phyloP scores from a whole-genome alignment of 345 rosid species.

The Dimocarpus longan region DNA sequence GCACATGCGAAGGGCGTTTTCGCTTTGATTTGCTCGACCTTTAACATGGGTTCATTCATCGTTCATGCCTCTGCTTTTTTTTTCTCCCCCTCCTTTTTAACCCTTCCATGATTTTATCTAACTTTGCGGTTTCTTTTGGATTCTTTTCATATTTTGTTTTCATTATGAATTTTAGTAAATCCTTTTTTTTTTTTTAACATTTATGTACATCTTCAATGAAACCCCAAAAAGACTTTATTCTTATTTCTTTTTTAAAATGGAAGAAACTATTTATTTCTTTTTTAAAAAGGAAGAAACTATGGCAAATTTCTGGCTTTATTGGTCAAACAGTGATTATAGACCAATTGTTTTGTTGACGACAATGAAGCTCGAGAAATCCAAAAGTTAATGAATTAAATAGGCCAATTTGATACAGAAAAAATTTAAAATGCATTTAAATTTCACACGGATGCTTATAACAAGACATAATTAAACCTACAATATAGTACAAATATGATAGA shows the following conservation, averaged over 20 bases:
- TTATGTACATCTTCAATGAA: not conserved
- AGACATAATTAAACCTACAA: not conserved
- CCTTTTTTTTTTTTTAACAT: not conserved
- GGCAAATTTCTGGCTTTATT: not conserved
- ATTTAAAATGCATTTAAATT: not conserved
- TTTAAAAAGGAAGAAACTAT: not conserved
- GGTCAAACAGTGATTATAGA: not conserved
- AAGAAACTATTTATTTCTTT: not conserved
- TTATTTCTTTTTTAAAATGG: no score
- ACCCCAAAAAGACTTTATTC: not conserved
- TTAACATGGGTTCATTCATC: constrained; percentile 23
- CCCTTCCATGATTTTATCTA: not conserved
- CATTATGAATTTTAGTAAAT: not conserved
- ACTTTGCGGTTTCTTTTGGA: constrained; percentile 2
- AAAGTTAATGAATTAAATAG: not conserved
- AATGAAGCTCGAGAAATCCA: not conserved
- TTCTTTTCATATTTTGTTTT: not conserved
- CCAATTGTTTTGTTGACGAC: not conserved
- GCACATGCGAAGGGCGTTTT: constrained; percentile 38
- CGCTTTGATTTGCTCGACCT: constrained; percentile 34
- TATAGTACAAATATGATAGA: not conserved
- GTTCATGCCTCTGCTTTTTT: constrained; percentile 2
- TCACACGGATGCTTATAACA: not conserved
- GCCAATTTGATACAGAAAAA: no score
- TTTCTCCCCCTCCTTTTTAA: constrained; percentile 16